A percentile compares a stretch with the other conserved stretches of the same genome.
Conservation (phyloP, 2,329 filamentous ascomycete species). For the Ophiocordyceps camponoti-rufipedis region DNA sequence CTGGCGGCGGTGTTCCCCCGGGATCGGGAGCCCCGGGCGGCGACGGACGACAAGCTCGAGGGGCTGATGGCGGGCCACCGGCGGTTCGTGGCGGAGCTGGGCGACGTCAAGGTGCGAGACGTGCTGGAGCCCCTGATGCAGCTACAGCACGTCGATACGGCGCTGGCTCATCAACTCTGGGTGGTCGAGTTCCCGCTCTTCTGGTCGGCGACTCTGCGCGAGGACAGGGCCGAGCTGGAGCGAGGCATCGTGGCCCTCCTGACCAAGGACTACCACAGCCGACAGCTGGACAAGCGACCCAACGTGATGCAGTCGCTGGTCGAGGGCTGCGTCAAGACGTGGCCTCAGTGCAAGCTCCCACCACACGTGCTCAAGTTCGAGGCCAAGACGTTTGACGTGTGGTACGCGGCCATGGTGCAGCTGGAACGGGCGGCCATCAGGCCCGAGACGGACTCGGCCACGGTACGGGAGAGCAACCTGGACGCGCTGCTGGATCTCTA, state of each 20-base stretch:
- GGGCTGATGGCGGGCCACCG: conserved; percentile 59
- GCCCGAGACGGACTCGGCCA: conserved; percentile 67
- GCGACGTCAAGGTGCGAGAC: conserved; percentile 75
- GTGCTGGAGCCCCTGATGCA: conserved; percentile 80
- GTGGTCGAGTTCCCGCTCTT: conserved; percentile 78
- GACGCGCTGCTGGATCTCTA: conserved; percentile 94
- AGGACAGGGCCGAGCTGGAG: conserved; percentile 80
- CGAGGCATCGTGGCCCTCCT: conserved; percentile 78
- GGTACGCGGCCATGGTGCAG: conserved; percentile 87
- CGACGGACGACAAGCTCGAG: conserved; percentile 71
- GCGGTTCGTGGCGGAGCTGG: conserved; percentile 67
- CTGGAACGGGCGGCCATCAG: conserved; percentile 78
- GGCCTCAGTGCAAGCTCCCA: conserved; percentile 78
- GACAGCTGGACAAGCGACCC: conserved; percentile 85
- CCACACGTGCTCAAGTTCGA: conserved; percentile 93
- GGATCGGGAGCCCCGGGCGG: conserved; percentile 49
- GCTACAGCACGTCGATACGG: conserved; percentile 73
- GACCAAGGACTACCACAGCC: conserved; percentile 87
- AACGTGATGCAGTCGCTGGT: conserved; percentile 90
- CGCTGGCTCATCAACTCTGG: conserved; percentile 80
- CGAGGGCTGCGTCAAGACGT: conserved; percentile 69
- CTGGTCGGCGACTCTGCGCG: conserved; percentile 74
- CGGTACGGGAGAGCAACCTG: conserved; percentile 80
- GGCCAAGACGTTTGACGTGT: conserved; percentile 84
- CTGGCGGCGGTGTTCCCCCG: conserved; percentile 57